A percentile compares a stretch with the other conserved stretches of the same genome.
phyloP scores from a whole-genome alignment of 2,329 filamentous ascomycete genomes.

The Calonectria pteridis region DNA sequence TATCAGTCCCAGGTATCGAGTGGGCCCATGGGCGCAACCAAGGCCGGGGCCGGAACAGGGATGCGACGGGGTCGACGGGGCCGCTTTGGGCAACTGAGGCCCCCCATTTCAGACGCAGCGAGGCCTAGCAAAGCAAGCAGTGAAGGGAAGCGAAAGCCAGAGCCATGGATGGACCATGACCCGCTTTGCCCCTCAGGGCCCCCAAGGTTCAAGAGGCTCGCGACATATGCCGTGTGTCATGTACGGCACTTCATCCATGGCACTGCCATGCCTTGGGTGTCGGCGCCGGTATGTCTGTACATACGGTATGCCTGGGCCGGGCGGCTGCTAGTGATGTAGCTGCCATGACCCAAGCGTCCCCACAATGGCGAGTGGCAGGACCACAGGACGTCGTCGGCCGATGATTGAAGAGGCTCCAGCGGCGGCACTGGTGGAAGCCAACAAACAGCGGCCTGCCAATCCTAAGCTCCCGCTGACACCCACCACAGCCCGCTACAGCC shows the following conservation, averaged over 20 bases:
- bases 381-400: background rate
- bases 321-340: slow-evolving; percentile 29
- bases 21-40: slow-evolving; percentile 12
- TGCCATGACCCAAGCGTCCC: slow-evolving; percentile 40
- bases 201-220: slow-evolving; percentile 24
- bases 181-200: slow-evolving; percentile 1
- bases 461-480: slow-evolving; percentile 11
- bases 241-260: background rate
- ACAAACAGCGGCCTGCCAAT: slow-evolving; percentile 39
- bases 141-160: background rate
- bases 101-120: background rate
- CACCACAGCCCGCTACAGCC: slow-evolving; percentile 11
- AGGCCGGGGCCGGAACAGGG: slow-evolving; percentile 23
- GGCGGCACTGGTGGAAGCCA: slow-evolving; percentile 29
- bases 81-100: slow-evolving; percentile 14
- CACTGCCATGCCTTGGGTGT: background rate
- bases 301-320: background rate
- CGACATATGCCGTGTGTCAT: slow-evolving; percentile 25
- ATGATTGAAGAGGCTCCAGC: slow-evolving; percentile 9
- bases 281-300: background rate
- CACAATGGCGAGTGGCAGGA: slow-evolving; percentile 5
- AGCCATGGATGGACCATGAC: background rate
- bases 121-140: background rate
- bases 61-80: slow-evolving; percentile 15
- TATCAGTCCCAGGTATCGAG: slow-evolving; percentile 41